phyloP scores from a whole-genome alignment of 1,139 yeast genomes.

The Williopsis jadinii region DNA sequence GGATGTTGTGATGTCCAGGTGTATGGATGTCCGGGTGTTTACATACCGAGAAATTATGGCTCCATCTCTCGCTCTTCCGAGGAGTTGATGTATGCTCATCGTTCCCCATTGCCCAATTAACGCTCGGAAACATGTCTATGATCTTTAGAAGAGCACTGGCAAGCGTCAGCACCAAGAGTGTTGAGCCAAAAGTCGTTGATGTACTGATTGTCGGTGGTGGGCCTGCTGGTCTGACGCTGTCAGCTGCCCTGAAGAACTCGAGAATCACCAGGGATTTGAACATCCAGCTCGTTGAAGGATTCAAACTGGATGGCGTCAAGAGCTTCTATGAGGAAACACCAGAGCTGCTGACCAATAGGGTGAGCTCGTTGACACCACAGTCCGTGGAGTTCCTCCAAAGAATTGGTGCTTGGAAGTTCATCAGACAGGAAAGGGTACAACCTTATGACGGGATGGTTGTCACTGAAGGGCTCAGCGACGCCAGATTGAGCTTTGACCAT shows the following conservation, averaged over 20 bases:
- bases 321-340: constrained; percentile 52
- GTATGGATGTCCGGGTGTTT: too few relatives aligned
- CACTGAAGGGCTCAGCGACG: constrained; percentile 73
- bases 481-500: constrained; percentile 67
- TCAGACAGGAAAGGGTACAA: constrained; percentile 64
- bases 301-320: constrained; percentile 46
- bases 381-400: constrained; percentile 58
- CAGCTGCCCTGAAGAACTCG: constrained; percentile 68
- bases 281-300: constrained; percentile 71
- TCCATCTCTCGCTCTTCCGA: too few relatives aligned
- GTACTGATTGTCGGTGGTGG: constrained; percentile 95
- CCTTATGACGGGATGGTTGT: constrained; percentile 78
- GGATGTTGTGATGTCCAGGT: too few relatives aligned
- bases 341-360: constrained; percentile 61
- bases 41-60: too few relatives aligned
- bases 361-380: constrained; percentile 80
- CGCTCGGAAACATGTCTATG: constrained; percentile 8
- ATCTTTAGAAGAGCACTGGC: constrained; percentile 26
- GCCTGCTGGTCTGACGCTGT: constrained; percentile 88
- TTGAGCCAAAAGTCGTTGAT: constrained; percentile 34
- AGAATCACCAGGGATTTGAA: constrained; percentile 51
- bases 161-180: constrained; percentile 12
- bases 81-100: too few relatives aligned
- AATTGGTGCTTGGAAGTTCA: constrained; percentile 72
- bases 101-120: too few relatives aligned